Conservation (phyloP, 176 grass and related monocot genomes). For the Urochloa ruziziensis region DNA sequence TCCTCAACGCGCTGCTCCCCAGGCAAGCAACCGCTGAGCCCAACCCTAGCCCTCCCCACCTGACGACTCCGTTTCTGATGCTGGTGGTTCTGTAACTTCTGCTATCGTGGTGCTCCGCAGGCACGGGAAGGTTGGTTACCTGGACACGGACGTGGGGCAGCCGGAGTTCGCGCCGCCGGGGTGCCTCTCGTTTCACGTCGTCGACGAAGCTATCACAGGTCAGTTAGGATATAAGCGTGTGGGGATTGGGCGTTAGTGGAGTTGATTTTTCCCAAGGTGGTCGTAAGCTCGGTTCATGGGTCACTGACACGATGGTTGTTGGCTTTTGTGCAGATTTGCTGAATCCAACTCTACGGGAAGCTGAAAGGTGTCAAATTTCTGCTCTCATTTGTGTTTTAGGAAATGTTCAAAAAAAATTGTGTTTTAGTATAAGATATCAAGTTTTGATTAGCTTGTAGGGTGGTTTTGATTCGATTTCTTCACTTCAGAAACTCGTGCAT, state of each 20-base stretch:
- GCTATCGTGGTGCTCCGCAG: conserved; percentile 16
- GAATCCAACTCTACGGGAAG: conserved; percentile 37
- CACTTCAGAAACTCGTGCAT: background rate
- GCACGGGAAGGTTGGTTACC: conserved; percentile 58
- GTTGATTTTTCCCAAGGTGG: background rate
- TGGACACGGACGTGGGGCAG: conserved; percentile 90
- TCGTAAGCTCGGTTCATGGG: background rate
- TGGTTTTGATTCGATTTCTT: background rate
- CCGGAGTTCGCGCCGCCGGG: conserved; percentile 81
- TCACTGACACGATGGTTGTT: conserved; percentile 6
- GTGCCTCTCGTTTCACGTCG: conserved; percentile 65
- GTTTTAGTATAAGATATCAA: too few species aligned
- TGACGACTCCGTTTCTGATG: background rate
- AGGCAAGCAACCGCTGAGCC: conserved; percentile 21
- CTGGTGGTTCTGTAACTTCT: background rate
- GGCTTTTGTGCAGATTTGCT: conserved; percentile 66
- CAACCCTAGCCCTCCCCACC: background rate
- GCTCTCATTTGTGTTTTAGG: background rate
- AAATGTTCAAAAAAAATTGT: too few species aligned
- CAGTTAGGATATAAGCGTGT: background rate
- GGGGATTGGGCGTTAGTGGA: background rate
- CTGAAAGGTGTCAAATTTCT: conserved; percentile 46
- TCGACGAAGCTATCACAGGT: conserved; percentile 57
- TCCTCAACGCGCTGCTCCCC: conserved; percentile 73
- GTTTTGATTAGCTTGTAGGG: background rate